phyloP scores from a whole-genome alignment of 441 rosid genomes.

The Oxalis stricta region DNA sequence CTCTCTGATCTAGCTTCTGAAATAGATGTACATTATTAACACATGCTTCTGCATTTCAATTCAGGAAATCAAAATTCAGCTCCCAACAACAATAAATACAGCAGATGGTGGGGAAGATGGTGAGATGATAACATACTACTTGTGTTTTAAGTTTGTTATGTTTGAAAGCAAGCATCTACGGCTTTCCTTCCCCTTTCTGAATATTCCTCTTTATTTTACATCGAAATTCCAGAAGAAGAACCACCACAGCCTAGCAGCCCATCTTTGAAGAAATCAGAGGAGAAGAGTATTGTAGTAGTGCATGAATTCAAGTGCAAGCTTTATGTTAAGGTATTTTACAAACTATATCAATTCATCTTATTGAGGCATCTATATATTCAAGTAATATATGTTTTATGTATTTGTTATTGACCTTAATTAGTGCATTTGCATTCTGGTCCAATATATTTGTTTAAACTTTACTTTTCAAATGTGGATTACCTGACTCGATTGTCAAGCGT shows the following conservation, averaged over 20 bases:
- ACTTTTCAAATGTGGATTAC: not conserved
- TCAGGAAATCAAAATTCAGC: too few species aligned
- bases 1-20: too few species aligned
- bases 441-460: not conserved
- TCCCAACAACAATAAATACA: too few species aligned
- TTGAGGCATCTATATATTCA: not conserved
- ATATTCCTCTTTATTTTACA: too few species aligned
- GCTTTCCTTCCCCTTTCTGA: too few species aligned
- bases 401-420: not conserved
- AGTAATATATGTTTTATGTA: not conserved
- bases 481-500: not conserved
- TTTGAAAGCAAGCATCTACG: too few species aligned
- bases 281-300: slow-evolving; percentile 59
- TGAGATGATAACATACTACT: too few species aligned
- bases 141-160: too few species aligned
- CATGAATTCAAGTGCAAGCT: slow-evolving; percentile 97
- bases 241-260: slow-evolving; percentile 81
- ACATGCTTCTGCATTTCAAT: too few species aligned
- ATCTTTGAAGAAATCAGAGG: slow-evolving; percentile 78
- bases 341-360: not conserved
- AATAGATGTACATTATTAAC: too few species aligned
- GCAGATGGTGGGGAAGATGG: too few species aligned
- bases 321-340: slow-evolving; percentile 65
- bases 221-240: slow-evolving; percentile 55
- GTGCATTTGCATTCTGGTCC: not conserved